phyloP scores from a whole-genome alignment of 164 flowering plant species.

The Nymphaea colorata region DNA sequence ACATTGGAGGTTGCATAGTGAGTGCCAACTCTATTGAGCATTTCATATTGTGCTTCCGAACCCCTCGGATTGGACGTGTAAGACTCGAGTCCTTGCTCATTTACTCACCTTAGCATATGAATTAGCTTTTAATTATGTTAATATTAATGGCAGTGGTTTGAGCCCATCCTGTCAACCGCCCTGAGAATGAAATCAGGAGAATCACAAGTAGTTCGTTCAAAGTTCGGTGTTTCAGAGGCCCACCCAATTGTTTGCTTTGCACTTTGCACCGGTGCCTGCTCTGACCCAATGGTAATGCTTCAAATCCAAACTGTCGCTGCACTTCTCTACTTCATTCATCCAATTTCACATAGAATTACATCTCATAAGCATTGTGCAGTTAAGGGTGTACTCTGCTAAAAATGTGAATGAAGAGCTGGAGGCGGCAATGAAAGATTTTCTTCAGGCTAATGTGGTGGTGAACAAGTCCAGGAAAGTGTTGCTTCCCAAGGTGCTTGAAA shows the following conservation, averaged over 20 bases:
- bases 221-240: constrained; percentile 31
- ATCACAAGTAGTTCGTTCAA: constrained; percentile 43
- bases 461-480: constrained; percentile 64
- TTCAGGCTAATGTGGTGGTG: constrained; percentile 57
- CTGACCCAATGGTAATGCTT: constrained; percentile 70
- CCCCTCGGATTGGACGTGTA: constrained; percentile 70
- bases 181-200: constrained; percentile 64
- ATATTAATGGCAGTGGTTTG: constrained; percentile 52
- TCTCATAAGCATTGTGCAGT: constrained; percentile 21
- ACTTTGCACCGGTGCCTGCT: constrained; percentile 68
- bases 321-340: not conserved
- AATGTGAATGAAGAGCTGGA: constrained; percentile 56
- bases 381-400: constrained; percentile 62
- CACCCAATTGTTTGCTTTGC: constrained; percentile 64
- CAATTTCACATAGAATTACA: not conserved
- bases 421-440: constrained; percentile 57
- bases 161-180: constrained; percentile 63
- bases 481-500: constrained; percentile 61
- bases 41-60: constrained; percentile 46
- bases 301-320: not conserved
- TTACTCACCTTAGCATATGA: not conserved
- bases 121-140: not conserved
- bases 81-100: not conserved
- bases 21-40: constrained; percentile 78
- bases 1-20: constrained; percentile 59